Evolutionary conservation across 2,329 filamentous ascomycete genomes (phyloP).

Genomic region (Penicillium hordei): DNA sequence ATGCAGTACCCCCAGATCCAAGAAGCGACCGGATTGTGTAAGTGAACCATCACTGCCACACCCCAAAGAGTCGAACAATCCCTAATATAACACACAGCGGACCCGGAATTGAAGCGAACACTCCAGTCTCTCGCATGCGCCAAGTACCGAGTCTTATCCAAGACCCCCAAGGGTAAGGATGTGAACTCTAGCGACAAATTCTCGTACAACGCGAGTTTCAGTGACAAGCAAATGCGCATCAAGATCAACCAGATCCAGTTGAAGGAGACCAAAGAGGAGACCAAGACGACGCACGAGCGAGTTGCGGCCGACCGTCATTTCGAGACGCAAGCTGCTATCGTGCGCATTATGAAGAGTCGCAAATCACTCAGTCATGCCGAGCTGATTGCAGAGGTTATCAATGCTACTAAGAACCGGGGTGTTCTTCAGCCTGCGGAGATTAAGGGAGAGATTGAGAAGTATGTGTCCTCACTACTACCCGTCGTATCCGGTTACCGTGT

Average conservation of each 20-base stretch:
- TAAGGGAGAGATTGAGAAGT: slow-evolving; percentile 97
- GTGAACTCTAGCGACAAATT: slow-evolving; percentile 79
- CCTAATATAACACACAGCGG: slow-evolving; percentile 50
- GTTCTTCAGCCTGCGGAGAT: slow-evolving; percentile 83
- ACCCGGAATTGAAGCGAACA: slow-evolving; percentile 79
- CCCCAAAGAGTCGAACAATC: neutral
- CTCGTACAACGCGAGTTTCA: slow-evolving; percentile 73
- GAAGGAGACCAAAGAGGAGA: slow-evolving; percentile 93
- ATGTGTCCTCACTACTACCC: slow-evolving; percentile 38
- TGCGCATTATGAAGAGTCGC: slow-evolving; percentile 92
- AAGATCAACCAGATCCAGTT: slow-evolving; percentile 99
- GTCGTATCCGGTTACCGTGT: neutral
- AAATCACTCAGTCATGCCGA: slow-evolving; percentile 86
- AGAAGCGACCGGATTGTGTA: slow-evolving; percentile 69
- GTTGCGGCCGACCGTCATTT: slow-evolving; percentile 88
- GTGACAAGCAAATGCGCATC: slow-evolving; percentile 79
- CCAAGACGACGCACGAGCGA: slow-evolving; percentile 87
- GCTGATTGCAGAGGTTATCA: slow-evolving; percentile 87
- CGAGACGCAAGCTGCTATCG: slow-evolving; percentile 95
- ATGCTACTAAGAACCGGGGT: slow-evolving; percentile 80
- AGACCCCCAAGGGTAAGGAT: slow-evolving; percentile 81
- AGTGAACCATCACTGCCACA: slow-evolving; percentile 25
- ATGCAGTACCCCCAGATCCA: slow-evolving; percentile 76
- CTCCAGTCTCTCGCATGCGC: slow-evolving; percentile 94
- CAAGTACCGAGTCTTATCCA: slow-evolving; percentile 77